Evolutionary conservation across 805 yeast genomes (phyloP).

Genomic region (Babjeviella inositovora): DNA sequence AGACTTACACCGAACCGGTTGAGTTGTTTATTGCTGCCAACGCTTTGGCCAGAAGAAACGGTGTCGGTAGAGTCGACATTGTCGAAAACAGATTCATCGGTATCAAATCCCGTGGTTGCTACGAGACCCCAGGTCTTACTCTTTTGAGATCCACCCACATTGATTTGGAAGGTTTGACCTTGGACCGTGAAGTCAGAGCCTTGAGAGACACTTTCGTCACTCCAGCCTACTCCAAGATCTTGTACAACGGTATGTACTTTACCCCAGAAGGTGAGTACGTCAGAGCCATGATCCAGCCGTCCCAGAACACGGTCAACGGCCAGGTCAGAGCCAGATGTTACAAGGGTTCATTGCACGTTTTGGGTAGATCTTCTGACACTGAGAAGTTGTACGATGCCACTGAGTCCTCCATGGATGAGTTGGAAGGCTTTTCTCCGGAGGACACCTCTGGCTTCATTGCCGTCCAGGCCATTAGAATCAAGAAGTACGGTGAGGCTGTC

Average conservation of each 20-base stretch:
- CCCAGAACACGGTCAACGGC: slow-evolving; percentile 93
- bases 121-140: slow-evolving; percentile 98
- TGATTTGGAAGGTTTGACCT: slow-evolving; percentile 91
- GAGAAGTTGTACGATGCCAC: slow-evolving; percentile 97
- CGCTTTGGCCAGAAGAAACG: slow-evolving; percentile 94
- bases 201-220: slow-evolving; percentile 95
- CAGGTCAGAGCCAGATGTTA: slow-evolving; percentile 85
- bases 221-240: slow-evolving; percentile 72
- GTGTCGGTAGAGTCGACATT: slow-evolving; percentile 98
- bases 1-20: slow-evolving; percentile 63
- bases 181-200: slow-evolving; percentile 96
- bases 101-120: slow-evolving; percentile 97
- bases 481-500: slow-evolving; percentile 94
- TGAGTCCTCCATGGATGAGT: slow-evolving; percentile 98
- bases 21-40: slow-evolving; percentile 88
- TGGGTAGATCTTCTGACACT: slow-evolving; percentile 91
- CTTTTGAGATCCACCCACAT: slow-evolving; percentile 86
- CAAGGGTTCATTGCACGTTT: slow-evolving; percentile 73
- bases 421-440: slow-evolving; percentile 93
- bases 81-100: slow-evolving; percentile 99
- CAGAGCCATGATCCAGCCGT: slow-evolving; percentile 85
- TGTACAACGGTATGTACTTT: slow-evolving; percentile 96
- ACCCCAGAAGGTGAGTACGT: slow-evolving; percentile 97
- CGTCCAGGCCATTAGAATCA: slow-evolving; percentile 95
- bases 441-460: slow-evolving; percentile 96